These are phyloP conservation scores for Suhomyces chickasaworum DNA, from an alignment of 1,139 yeast genomes.

Conservation along the genomic window DNA sequence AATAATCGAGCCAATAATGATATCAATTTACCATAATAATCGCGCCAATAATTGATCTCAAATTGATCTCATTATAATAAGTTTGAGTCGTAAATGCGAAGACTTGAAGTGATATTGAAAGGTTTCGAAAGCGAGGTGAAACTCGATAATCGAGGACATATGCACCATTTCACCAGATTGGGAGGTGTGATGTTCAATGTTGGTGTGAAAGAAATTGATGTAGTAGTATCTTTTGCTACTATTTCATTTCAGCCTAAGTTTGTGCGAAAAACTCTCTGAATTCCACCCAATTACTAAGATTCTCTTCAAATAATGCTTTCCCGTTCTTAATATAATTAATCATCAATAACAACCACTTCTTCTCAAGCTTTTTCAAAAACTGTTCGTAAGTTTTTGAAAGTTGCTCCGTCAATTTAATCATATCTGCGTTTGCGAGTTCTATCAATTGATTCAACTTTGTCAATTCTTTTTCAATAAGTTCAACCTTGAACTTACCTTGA, in stretches of 20 bases:
- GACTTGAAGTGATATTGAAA: too few relatives aligned
- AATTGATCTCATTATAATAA: too few relatives aligned
- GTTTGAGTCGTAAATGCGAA: background rate
- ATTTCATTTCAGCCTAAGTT: background rate
- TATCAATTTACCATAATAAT: too few relatives aligned
- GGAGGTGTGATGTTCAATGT: too few relatives aligned
- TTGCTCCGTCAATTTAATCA: constrained; percentile 37
- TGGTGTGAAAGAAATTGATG: background rate
- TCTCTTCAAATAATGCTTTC: constrained; percentile 41
- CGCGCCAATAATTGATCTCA: too few relatives aligned
- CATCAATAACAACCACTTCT: constrained; percentile 45
- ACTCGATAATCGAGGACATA: too few relatives aligned
- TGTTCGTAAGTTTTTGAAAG: constrained; percentile 34
- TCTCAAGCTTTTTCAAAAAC: constrained; percentile 38
- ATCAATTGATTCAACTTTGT: constrained; percentile 46
- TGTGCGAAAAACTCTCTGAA: constrained; percentile 25
- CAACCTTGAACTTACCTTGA: constrained; percentile 32
- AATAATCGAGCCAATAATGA: background rate
- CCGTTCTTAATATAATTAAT: constrained; percentile 41
- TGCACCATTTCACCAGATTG: too few relatives aligned
- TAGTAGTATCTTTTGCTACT: background rate
- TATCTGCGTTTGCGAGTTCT: constrained; percentile 39
- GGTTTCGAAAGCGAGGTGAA: too few relatives aligned
- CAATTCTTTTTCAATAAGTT: constrained; percentile 44
- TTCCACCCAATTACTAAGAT: constrained; percentile 42